phyloP scores from a whole-genome alignment of 306 rosid genomes.

The Medicago truncatula region DNA sequence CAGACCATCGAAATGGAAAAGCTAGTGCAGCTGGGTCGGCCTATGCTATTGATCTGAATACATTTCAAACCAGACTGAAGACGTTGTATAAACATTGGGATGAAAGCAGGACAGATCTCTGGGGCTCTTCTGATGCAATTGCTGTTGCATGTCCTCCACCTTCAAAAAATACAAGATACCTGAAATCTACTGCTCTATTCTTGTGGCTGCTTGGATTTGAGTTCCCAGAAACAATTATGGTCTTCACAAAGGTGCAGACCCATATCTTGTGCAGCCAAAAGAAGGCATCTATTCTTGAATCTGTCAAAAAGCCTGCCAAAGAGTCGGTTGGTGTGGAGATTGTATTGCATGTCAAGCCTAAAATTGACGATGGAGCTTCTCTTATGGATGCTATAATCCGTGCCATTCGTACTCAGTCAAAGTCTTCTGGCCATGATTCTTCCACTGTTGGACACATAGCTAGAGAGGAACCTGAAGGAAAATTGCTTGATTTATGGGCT shows the following conservation, averaged over 20 bases:
- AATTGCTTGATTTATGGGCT: constrained; percentile 75
- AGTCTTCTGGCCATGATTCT: constrained; percentile 59
- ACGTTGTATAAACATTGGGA: constrained; percentile 73
- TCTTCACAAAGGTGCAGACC: constrained; percentile 77
- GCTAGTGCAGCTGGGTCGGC: constrained; percentile 55
- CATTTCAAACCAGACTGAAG: constrained; percentile 68
- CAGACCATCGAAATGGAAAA: constrained; percentile 86
- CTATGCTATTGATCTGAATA: constrained; percentile 68
- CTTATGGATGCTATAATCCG: constrained; percentile 75
- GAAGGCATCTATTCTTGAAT: constrained; percentile 82
- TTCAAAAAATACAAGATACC: constrained; percentile 87
- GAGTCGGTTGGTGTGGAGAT: constrained; percentile 82
- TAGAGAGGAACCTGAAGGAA: constrained; percentile 92
- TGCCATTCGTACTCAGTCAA: constrained; percentile 65
- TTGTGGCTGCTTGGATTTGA: constrained; percentile 91
- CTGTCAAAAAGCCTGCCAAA: constrained; percentile 66
- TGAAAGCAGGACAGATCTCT: constrained; percentile 60
- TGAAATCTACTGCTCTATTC: constrained; percentile 83
- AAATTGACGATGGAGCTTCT: constrained; percentile 76
- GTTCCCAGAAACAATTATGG: constrained; percentile 94
- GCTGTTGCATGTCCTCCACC: constrained; percentile 79
- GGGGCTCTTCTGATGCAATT: constrained; percentile 82
- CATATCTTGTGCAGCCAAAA: constrained; percentile 87
- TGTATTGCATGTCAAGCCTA: constrained; percentile 77
- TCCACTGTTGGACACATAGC: constrained; percentile 73